Base-by-base conservation (phyloP, 2,329 filamentous ascomycete genomes). In the Venturia carpophila region DNA sequence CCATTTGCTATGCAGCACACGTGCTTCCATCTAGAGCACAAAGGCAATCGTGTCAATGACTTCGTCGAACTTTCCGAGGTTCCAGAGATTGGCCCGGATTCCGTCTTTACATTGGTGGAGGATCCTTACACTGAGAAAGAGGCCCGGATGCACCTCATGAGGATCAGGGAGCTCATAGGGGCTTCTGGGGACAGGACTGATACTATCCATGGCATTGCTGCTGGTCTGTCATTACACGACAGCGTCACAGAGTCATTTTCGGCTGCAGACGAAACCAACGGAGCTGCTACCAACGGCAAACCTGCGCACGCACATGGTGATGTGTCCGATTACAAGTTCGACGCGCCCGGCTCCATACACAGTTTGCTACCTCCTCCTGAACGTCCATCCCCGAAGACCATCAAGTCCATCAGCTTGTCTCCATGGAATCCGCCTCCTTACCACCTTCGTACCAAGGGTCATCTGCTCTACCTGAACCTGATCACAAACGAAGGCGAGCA, bases 51-150 rank as follows among this genome's bases (percentile, higher is more conserved):
- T 69, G 88, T 99, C 82, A 97, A 97, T 76, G 94, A 99, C 77
- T 97, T 94, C 72, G 84, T 95, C 67, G 89, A 95, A 75, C 84
- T 99, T 68, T 92, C 91, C 64, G 93, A 99, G 74, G 89, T 99
- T 65, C 83, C 89, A 60, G 91, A 85, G 65, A 84, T 99, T 65
- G 84, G 85, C 64, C 78, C 88, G 42, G 87, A 92, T 68, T 89
- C 92, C 43, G 89, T 92, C 72, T 83, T 97, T 66, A 84, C 83
- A 64, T 79, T 99, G 70, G 86, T 97, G 64, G 89, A 97, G 78
- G 94, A 99, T 73, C 91, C 95, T 58, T 99, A 99, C 77, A 99
- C 91, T 55, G 94, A 99, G 80, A 97, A 96, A 80, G 94, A 99
- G 79, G 93, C 94, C 39, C 88, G 95, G 69, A 89, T 99, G 82